These are phyloP conservation scores for Trichopus zeylanicus DNA, from an alignment of 116 monocot species.

Conservation along the genomic window DNA sequence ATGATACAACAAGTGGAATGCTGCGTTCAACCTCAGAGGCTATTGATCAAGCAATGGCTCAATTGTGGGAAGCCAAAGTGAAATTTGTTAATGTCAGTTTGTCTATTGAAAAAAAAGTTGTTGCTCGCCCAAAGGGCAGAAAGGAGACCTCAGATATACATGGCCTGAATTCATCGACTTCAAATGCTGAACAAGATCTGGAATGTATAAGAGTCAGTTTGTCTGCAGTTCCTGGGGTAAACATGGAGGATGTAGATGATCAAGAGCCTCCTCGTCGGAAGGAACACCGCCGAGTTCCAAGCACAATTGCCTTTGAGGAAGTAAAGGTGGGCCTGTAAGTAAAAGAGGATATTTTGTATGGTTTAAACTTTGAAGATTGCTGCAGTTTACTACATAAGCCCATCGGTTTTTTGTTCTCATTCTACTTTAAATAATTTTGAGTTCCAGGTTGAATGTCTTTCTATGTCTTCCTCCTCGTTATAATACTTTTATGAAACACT, in stretches of 20 bases:
- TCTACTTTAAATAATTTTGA: background rate
- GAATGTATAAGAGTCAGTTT: conserved; percentile 73
- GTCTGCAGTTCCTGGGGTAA: conserved; percentile 84
- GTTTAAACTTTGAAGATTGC: background rate
- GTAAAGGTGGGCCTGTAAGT: conserved; percentile 93
- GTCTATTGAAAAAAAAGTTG: conserved; percentile 44
- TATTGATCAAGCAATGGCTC: conserved; percentile 96
- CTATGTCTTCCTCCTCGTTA: background rate
- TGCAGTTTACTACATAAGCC: background rate
- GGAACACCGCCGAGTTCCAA: conserved; percentile 98
- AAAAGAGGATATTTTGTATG: conserved; percentile 9
- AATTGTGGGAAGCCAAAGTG: conserved; percentile 92
- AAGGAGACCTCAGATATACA: conserved; percentile 13
- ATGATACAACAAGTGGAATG: conserved; percentile 61
- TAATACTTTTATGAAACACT: too few relatives aligned
- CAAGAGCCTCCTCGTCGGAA: conserved; percentile 73
- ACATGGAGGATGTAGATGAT: conserved; percentile 89
- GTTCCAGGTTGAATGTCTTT: background rate
- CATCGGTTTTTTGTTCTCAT: background rate
- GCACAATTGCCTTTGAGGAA: conserved; percentile 99
- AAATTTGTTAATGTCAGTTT: conserved; percentile 90
- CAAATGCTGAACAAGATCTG: conserved; percentile 18
- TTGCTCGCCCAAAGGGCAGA: conserved; percentile 17
- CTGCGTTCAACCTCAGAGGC: conserved; percentile 80
- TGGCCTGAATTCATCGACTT: conserved; percentile 15